Evolutionary conservation across 1,284 basidiomycete species (phyloP).

Genomic region (Psilocybe mexicana): DNA sequence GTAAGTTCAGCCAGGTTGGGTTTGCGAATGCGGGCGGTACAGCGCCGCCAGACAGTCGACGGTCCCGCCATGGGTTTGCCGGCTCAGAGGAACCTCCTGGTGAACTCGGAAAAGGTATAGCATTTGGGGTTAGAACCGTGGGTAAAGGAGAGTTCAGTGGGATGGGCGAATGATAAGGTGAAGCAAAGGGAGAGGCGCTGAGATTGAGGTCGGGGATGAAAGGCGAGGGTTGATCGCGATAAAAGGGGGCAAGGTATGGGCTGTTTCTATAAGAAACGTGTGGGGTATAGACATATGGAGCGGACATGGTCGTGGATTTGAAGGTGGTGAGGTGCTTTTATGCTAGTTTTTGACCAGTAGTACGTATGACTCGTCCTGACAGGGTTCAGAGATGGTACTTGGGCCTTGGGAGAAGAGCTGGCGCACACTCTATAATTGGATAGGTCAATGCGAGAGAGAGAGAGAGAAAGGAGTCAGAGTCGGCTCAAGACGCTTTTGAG

Average conservation of each 20-base stretch:
- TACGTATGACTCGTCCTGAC: not conserved
- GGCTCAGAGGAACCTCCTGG: slow-evolving; percentile 15
- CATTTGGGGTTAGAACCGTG: slow-evolving; percentile 13
- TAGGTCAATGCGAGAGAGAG: not conserved
- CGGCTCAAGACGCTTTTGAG: no score
- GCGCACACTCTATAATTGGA: not conserved
- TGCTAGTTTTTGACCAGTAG: no score
- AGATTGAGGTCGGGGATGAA: slow-evolving; percentile 26
- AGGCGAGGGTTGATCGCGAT: slow-evolving; percentile 22
- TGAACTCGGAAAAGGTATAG: slow-evolving; percentile 21
- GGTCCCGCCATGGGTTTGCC: slow-evolving; percentile 23
- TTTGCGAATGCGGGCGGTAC: slow-evolving; percentile 5
- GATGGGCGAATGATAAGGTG: slow-evolving; percentile 39
- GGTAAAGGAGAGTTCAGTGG: slow-evolving; percentile 25
- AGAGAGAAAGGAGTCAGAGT: not conserved
- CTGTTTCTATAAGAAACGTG: slow-evolving; percentile 25
- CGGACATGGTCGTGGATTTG: slow-evolving; percentile 33
- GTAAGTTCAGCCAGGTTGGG: slow-evolving; percentile 17
- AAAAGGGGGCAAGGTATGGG: slow-evolving; percentile 24
- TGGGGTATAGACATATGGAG: slow-evolving; percentile 41
- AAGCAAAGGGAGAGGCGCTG: slow-evolving; percentile 37
- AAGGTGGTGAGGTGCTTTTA: not conserved
- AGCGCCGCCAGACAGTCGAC: slow-evolving; percentile 36
- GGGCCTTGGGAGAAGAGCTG: not conserved
- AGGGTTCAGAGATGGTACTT: not conserved